A percentile compares a stretch with the other conserved stretches of the same genome.
These are phyloP conservation scores for Heliocybe sulcata DNA, from an alignment of 1,284 basidiomycete genomes.

Conservation along the genomic window DNA sequence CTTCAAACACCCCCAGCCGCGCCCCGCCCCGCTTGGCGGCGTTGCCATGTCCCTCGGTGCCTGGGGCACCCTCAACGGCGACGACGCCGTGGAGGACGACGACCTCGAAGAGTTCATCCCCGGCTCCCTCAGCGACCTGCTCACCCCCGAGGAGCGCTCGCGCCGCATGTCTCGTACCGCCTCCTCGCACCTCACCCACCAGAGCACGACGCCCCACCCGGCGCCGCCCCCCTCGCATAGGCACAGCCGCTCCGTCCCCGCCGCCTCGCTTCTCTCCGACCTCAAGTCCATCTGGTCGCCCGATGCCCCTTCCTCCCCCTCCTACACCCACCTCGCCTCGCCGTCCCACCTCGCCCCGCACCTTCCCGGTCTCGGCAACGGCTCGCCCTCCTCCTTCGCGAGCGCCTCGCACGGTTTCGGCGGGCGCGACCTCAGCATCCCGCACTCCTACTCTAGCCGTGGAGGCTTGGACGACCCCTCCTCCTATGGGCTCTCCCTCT, in stretches of 20 bases:
- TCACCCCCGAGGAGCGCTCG: constrained; percentile 79
- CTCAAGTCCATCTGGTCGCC: constrained; percentile 64
- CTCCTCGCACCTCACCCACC: constrained; percentile 24
- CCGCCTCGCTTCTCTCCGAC: constrained; percentile 63
- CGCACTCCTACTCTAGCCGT: too few relatives aligned
- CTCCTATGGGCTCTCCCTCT: constrained; percentile 35
- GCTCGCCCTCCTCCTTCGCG: constrained; percentile 40
- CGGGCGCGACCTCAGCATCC: too few relatives aligned
- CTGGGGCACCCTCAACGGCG: constrained; percentile 19
- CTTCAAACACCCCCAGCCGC: constrained; percentile 29
- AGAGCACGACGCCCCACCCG: constrained; percentile 15
- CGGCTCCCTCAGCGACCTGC: constrained; percentile 77
- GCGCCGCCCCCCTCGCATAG: constrained; percentile 38
- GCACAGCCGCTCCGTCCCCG: constrained; percentile 73
- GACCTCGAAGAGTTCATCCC: constrained; percentile 86
- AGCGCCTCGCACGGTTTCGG: constrained; percentile 14
- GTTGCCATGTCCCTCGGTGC: constrained; percentile 42
- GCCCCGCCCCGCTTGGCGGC: constrained; percentile 21
- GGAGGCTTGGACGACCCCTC: too few relatives aligned
- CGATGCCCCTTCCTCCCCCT: constrained; percentile 20
- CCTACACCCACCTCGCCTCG: constrained; percentile 10
- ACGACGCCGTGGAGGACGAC: constrained; percentile 57
- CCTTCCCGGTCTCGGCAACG: constrained; percentile 23
- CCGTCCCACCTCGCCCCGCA: not conserved
- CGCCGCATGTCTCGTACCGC: constrained; percentile 71